These are phyloP conservation scores for Xylaria sp. DNA, from an alignment of 2,329 filamentous ascomycete genomes.

Conservation along the genomic window DNA sequence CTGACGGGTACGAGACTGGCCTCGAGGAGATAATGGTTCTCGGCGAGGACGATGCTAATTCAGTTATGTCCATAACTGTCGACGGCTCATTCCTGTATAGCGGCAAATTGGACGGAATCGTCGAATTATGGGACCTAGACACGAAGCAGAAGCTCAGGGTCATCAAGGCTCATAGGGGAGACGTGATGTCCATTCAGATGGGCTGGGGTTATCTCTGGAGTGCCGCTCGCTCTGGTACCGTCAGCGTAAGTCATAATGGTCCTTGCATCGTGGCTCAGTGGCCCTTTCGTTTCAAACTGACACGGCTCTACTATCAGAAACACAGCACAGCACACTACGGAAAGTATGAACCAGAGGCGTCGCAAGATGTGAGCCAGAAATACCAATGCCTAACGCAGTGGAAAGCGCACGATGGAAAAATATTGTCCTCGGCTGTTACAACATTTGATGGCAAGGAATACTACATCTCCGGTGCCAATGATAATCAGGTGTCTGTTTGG, in stretches of 20 bases:
- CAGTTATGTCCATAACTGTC: constrained; percentile 71
- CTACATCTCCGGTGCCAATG: constrained; percentile 92
- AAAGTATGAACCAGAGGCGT: constrained; percentile 44
- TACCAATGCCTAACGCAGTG: constrained; percentile 75
- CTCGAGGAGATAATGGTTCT: constrained; percentile 65
- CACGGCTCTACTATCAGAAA: constrained; percentile 42
- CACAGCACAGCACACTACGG: constrained; percentile 62
- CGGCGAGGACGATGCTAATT: constrained; percentile 57
- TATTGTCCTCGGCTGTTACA: constrained; percentile 76
- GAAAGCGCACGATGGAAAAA: constrained; percentile 80
- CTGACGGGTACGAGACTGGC: constrained; percentile 52
- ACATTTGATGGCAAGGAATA: constrained; percentile 66
- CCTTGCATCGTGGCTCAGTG: background rate
- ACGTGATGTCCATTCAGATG: constrained; percentile 82
- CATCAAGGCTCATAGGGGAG: constrained; percentile 72
- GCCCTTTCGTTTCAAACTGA: background rate
- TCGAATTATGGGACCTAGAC: constrained; percentile 96
- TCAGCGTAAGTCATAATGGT: constrained; percentile 56
- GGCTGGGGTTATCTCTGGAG: constrained; percentile 82
- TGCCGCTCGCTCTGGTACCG: constrained; percentile 80
- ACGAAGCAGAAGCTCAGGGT: constrained; percentile 85
- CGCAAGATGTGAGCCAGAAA: constrained; percentile 63
- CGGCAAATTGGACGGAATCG: constrained; percentile 77
- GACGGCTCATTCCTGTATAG: constrained; percentile 92
- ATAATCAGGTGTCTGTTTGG: constrained; percentile 86